Percentiles rank a stretch among this genome's conserved stretches.
Conservation (phyloP, 257 asterid species). For the Capsicum baccatum region DNA sequence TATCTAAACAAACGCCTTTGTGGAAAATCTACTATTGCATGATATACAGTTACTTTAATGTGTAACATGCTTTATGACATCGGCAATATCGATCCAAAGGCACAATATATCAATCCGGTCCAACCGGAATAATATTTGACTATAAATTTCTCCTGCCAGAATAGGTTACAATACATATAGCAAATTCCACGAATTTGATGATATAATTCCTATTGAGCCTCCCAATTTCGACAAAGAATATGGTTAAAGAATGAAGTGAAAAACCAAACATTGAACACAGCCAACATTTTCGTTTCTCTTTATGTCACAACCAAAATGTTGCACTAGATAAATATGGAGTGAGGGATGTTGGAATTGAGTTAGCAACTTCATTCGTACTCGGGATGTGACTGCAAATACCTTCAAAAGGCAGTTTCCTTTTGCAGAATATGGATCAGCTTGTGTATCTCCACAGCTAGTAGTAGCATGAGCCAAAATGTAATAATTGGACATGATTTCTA, state of each 20-base stretch:
- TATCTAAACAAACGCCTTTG: background rate
- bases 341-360: constrained; percentile 18
- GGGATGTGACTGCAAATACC: background rate
- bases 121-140: background rate
- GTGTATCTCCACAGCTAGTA: constrained; percentile 15
- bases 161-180: background rate
- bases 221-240: constrained; percentile 4
- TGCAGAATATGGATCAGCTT: constrained; percentile 8
- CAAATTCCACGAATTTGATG: constrained; percentile 7
- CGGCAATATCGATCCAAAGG: background rate
- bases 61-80: background rate
- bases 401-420: constrained; percentile 3
- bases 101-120: background rate
- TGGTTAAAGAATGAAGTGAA: constrained; percentile 28
- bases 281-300: constrained; percentile 10
- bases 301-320: background rate
- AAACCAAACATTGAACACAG: constrained; percentile 2
- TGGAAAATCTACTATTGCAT: background rate
- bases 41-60: background rate
- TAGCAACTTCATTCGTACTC: constrained; percentile 20
- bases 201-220: constrained; percentile 13
- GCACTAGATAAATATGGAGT: constrained; percentile 6
- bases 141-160: background rate
- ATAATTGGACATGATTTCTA: constrained; percentile 35
- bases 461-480: constrained; percentile 16